These are phyloP conservation scores for Lippia alba DNA, from an alignment of 305 asterid species.

Conservation along the genomic window DNA sequence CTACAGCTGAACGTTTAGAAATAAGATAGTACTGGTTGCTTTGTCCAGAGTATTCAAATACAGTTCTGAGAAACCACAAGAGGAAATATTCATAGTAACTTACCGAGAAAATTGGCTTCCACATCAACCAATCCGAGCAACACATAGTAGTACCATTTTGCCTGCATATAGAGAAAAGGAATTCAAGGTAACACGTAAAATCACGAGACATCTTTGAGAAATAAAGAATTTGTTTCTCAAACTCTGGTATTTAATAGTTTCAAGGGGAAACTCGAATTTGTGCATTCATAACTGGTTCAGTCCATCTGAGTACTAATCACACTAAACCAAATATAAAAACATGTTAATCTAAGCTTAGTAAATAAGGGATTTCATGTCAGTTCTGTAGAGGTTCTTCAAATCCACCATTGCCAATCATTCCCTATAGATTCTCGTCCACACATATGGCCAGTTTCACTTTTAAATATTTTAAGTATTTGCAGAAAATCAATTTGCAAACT, in stretches of 20 bases:
- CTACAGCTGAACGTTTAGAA: conserved; percentile 3
- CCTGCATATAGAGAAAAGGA: conserved; percentile 55
- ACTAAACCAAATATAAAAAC: conserved; percentile 13
- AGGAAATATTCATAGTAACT: conserved; percentile 31
- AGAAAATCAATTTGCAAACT: not conserved
- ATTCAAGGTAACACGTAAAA: conserved; percentile 23
- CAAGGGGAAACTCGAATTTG: too few relatives aligned
- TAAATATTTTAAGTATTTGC: not conserved
- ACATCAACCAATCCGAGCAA: conserved; percentile 90
- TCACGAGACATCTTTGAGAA: conserved; percentile 21
- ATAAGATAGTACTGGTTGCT: conserved; percentile 14
- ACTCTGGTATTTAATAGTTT: conserved; percentile 8
- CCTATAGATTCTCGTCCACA: not conserved
- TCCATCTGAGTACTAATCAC: not conserved
- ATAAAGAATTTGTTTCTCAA: conserved; percentile 13
- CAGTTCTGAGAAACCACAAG: conserved; percentile 12
- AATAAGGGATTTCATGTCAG: not conserved
- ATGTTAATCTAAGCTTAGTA: not conserved
- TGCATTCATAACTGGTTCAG: not conserved
- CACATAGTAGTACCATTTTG: conserved; percentile 89
- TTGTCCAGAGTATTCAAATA: conserved; percentile 8
- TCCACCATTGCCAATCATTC: not conserved
- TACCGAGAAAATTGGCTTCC: conserved; percentile 97
- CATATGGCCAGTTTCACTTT: not conserved
- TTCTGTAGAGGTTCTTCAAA: not conserved